Base-by-base conservation (phyloP, 139 green algal genomes). In the Spirogloea muscicola region DNA sequence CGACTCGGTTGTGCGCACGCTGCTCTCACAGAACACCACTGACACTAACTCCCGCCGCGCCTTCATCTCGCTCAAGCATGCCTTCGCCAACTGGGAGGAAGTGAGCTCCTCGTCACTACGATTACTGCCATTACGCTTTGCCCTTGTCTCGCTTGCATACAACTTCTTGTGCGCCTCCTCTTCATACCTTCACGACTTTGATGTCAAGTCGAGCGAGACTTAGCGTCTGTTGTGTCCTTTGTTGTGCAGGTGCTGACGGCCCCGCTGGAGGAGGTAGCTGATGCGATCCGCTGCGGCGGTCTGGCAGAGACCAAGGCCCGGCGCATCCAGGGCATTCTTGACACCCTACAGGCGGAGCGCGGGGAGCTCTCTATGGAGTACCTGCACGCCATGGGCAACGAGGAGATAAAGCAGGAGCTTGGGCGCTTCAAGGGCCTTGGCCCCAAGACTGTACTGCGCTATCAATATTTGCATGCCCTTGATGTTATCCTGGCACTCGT, bases 251-350 rank as follows among this genome's bases (percentile, higher is more conserved):
- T 52, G 13, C 13, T 52, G 13, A 52, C 44, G 44, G 13, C 16
- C 16, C 16, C 44, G 44, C 13, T 52, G 44, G 38, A 58, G 59
- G 9, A 5, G 59, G 27, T 68, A 31, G 9, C 7, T 27, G 59
- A 68, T 9, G 49, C 79, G 18, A 88, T 90, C 42, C 65, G 81
- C 4, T 70, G 81, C 27, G 87, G 87, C 29, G 86, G 86, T 2
- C 84, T 91, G 25, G 86, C 88, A 3, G 86, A 88, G 33, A 90
- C 89, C 81, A 92, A 93, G 69, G 80, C 80, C 1, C 57, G 31
- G 5, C 68, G 85, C n/a, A 91, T 93, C 61, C 65, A 88, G 79
- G 74, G 74, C 39, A 87, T 93, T 21, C 57, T 92, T 2, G 27
- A 84, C 48, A 84, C 77, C 2, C 74, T 92, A 39, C 34, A 68